phyloP scores from a whole-genome alignment of 768 basidiomycete genomes.

The Boletus pseudopeckii region DNA sequence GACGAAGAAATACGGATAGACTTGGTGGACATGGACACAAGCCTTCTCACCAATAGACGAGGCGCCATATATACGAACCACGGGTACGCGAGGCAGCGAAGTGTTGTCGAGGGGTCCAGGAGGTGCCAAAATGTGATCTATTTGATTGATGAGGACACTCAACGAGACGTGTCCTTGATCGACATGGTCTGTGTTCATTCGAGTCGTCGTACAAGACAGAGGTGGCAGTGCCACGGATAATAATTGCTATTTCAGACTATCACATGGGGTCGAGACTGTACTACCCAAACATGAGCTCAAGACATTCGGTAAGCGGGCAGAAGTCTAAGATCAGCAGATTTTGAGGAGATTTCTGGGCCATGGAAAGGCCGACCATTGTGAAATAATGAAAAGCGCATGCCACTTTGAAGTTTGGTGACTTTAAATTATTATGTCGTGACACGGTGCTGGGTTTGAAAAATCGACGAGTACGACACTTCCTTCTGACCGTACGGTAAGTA shows the following conservation, averaged over 20 bases:
- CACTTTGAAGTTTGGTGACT: too few species aligned
- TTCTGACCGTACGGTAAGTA: not conserved
- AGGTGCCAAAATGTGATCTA: constrained; percentile 59
- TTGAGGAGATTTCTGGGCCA: not conserved
- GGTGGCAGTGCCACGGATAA: not conserved
- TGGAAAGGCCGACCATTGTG: not conserved
- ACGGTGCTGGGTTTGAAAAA: not conserved
- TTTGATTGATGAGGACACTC: constrained; percentile 48
- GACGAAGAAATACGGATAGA: constrained; percentile 90
- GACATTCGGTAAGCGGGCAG: not conserved
- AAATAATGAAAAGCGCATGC: not conserved
- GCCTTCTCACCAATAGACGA: constrained; percentile 75
- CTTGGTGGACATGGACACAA: constrained; percentile 89
- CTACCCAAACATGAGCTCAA: too few species aligned
- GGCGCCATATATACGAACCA: constrained; percentile 82
- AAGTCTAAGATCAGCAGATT: not conserved
- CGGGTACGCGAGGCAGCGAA: constrained; percentile 62
- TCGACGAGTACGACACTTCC: not conserved
- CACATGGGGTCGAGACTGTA: too few species aligned
- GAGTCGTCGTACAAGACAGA: not conserved
- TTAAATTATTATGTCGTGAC: too few species aligned
- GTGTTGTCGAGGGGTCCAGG: constrained; percentile 66
- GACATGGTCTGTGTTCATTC: constrained; percentile 1
- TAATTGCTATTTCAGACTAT: too few species aligned
- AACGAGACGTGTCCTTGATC: constrained; percentile 25